Conservation (phyloP, 2,329 filamentous ascomycete species). For the Penicillium sp. region DNA sequence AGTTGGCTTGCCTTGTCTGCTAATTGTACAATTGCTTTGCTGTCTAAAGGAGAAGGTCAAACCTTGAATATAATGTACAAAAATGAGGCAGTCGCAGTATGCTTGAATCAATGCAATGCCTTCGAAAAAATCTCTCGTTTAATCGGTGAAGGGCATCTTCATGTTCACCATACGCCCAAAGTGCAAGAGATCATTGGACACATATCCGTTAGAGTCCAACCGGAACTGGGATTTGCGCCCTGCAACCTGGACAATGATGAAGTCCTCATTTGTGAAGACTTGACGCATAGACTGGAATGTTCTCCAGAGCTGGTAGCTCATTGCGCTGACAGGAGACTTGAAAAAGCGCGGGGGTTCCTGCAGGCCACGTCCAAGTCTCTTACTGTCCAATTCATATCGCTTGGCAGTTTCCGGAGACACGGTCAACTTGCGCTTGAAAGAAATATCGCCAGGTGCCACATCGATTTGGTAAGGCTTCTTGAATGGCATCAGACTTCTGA, state of each 20-base stretch:
- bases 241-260: slow-evolving; percentile 40
- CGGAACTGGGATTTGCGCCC: slow-evolving; percentile 38
- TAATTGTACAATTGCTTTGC: slow-evolving; percentile 2
- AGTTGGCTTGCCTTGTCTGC: not conserved
- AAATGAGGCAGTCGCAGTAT: not conserved
- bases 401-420: slow-evolving; percentile 32
- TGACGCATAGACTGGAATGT: slow-evolving; percentile 39
- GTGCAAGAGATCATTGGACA: slow-evolving; percentile 37
- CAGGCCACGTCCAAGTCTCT: slow-evolving; percentile 13
- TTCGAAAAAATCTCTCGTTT: not conserved
- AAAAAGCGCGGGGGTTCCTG: slow-evolving; percentile 30
- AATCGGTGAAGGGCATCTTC: slow-evolving; percentile 3
- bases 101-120: not conserved
- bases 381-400: slow-evolving; percentile 21
- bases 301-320: slow-evolving; percentile 33
- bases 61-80: slow-evolving; percentile 1
- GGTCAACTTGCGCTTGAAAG: slow-evolving; percentile 30
- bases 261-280: slow-evolving; percentile 43
- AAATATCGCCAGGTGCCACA: slow-evolving; percentile 26
- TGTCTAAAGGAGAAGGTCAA: not conserved
- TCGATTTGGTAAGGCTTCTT: slow-evolving; percentile 37
- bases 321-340: slow-evolving; percentile 33
- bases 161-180: slow-evolving; percentile 24
- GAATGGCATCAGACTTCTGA: slow-evolving; percentile 42
- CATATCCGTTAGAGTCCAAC: slow-evolving; percentile 40